A percentile compares a stretch with the other conserved stretches of the same genome.
These are phyloP conservation scores for Starmerella vitae DNA, from an alignment of 805 yeast genomes.

Conservation along the genomic window DNA sequence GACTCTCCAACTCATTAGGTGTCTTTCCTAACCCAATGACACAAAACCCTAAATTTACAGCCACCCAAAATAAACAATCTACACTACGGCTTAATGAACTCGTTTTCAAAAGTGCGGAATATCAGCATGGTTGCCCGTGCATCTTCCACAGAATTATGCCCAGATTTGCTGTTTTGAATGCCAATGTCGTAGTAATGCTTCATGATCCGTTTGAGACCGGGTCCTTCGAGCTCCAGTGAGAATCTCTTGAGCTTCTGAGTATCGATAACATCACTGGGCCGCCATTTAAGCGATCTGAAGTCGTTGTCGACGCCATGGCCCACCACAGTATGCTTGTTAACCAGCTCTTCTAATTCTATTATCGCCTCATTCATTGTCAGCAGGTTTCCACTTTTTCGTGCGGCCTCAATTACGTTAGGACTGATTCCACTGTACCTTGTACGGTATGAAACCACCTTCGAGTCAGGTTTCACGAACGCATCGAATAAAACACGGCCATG, in stretches of 20 bases:
- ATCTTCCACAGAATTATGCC: conserved; percentile 82
- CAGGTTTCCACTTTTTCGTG: conserved; percentile 27
- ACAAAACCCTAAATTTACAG: neutral
- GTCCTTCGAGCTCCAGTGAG: conserved; percentile 63
- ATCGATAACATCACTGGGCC: conserved; percentile 66
- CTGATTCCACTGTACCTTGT: conserved; percentile 83
- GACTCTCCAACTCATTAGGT: conserved; percentile 39
- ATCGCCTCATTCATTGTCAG: conserved; percentile 61
- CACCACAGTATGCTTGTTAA: conserved; percentile 41
- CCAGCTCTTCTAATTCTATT: conserved; percentile 35
- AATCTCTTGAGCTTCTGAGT: conserved; percentile 61
- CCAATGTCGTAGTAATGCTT: conserved; percentile 38
- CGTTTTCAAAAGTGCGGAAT: conserved; percentile 5
- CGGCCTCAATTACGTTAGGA: conserved; percentile 43
- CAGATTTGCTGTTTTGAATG: conserved; percentile 54
- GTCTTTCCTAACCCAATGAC: neutral
- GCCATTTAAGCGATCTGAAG: conserved; percentile 41
- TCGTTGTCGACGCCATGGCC: conserved; percentile 89
- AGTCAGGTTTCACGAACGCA: conserved; percentile 61
- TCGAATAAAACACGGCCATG: conserved; percentile 48
- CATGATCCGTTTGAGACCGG: conserved; percentile 59
- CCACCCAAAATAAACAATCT: neutral
- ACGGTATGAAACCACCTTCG: conserved; percentile 58
- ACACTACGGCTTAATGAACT: neutral
- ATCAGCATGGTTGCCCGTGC: conserved; percentile 55